Conservation (phyloP, 2,329 filamentous ascomycete genomes). For the Talaromyces sp. region DNA sequence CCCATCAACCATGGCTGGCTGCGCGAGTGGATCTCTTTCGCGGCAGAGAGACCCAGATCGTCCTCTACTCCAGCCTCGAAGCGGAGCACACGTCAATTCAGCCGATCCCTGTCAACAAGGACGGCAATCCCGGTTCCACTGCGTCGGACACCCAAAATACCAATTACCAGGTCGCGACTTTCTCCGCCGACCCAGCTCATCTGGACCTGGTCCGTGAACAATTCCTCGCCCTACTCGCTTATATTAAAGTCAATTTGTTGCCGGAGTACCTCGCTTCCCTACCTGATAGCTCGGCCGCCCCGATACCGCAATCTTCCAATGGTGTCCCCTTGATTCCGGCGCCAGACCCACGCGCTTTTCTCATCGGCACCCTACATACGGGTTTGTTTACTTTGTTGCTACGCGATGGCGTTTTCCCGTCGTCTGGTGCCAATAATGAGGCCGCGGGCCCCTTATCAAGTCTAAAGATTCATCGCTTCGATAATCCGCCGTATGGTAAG, state of each 20-base stretch:
- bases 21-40: slow-evolving; percentile 44
- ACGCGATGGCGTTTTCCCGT: slow-evolving; percentile 17
- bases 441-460: slow-evolving; percentile 18
- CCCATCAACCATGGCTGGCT: slow-evolving; percentile 40
- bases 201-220: slow-evolving; percentile 28
- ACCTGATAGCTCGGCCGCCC: neutral
- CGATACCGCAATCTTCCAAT: neutral
- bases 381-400: slow-evolving; percentile 34
- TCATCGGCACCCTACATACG: slow-evolving; percentile 43
- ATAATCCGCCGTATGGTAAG: slow-evolving; percentile 39
- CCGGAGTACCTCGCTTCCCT: slow-evolving; percentile 30
- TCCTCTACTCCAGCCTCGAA: slow-evolving; percentile 47
- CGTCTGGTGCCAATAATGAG: neutral
- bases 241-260: slow-evolving; percentile 29
- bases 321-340: slow-evolving; percentile 28
- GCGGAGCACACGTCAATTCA: slow-evolving; percentile 22
- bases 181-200: slow-evolving; percentile 9
- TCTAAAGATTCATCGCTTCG: slow-evolving; percentile 32
- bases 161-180: slow-evolving; percentile 16
- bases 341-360: slow-evolving; percentile 32
- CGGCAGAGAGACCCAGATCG: slow-evolving; percentile 45
- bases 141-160: neutral
- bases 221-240: slow-evolving; percentile 30
- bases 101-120: slow-evolving; percentile 16
- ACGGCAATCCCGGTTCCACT: slow-evolving; percentile 2